A percentile compares a stretch with the other conserved stretches of the same genome.
Evolutionary conservation across 2,329 filamentous ascomycete genomes (phyloP).

Genomic region (Chaetomiaceae sp.): DNA sequence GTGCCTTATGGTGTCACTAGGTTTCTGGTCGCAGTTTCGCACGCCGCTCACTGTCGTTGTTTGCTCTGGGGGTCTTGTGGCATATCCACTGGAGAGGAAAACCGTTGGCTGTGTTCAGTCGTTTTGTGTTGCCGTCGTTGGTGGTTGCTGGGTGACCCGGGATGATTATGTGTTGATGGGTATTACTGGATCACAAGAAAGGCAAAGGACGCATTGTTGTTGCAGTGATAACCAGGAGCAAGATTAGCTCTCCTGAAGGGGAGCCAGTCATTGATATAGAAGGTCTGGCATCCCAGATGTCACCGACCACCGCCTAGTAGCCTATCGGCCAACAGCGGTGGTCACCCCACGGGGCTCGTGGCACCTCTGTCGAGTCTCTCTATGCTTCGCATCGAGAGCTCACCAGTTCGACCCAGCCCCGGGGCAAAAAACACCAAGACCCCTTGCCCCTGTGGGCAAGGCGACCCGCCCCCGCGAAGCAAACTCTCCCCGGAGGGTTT

Average conservation of each 20-base stretch:
- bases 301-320: background rate
- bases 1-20: no score
- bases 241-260: background rate
- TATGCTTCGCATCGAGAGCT: background rate
- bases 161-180: no score
- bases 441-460: background rate
- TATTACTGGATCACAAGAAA: no score
- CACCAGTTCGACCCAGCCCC: background rate
- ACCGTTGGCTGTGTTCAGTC: no score
- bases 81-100: no score
- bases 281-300: background rate
- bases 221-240: background rate
- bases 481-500: constrained; percentile 1
- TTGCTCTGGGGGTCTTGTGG: no score
- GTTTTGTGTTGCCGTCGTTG: no score
- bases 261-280: background rate
- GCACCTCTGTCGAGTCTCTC: background rate
- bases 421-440: background rate
- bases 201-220: no score
- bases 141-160: background rate
- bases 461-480: background rate
- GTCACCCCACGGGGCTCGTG: background rate
- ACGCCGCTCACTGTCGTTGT: no score
- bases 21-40: no score
- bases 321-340: background rate